These are phyloP conservation scores for Trametes coccinea DNA, from an alignment of 768 basidiomycete species.

Conservation along the genomic window DNA sequence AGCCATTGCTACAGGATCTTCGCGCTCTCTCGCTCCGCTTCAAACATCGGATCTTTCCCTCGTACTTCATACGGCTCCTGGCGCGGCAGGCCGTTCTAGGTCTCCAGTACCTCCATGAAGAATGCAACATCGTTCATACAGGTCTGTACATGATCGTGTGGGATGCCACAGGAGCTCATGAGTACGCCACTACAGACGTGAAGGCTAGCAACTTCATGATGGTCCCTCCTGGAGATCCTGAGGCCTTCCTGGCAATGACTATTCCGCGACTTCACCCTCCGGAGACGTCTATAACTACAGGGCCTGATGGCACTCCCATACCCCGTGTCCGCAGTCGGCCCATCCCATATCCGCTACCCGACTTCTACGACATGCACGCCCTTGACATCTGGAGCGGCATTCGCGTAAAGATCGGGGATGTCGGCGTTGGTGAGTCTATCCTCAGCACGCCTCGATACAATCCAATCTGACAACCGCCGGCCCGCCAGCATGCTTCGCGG, in stretches of 20 bases:
- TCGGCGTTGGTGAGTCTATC: not conserved
- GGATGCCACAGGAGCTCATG: not conserved
- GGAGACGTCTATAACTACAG: not conserved
- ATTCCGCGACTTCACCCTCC: not conserved
- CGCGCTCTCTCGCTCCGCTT: not conserved
- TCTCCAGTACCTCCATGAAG: conserved; percentile 9
- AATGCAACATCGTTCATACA: conserved; percentile 12
- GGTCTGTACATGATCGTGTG: not conserved
- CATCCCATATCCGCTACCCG: not conserved
- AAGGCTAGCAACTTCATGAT: conserved; percentile 1
- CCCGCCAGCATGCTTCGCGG: not conserved
- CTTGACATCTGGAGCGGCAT: not conserved
- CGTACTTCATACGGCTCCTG: conserved; percentile 5
- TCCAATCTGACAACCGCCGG: not conserved
- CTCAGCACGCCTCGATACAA: too few species aligned
- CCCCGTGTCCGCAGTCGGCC: conserved; percentile 2
- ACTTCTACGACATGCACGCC: conserved; percentile 1
- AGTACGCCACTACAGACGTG: not conserved
- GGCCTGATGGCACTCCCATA: not conserved
- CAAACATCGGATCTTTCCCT: not conserved
- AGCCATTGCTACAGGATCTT: conserved; percentile 9
- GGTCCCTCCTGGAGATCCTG: not conserved
- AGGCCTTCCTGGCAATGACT: not conserved
- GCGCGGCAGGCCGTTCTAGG: conserved; percentile 6
- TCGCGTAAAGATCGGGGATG: not conserved